These are phyloP conservation scores for Trifolium fragiferum DNA, from an alignment of 306 rosid genomes.

Conservation along the genomic window DNA sequence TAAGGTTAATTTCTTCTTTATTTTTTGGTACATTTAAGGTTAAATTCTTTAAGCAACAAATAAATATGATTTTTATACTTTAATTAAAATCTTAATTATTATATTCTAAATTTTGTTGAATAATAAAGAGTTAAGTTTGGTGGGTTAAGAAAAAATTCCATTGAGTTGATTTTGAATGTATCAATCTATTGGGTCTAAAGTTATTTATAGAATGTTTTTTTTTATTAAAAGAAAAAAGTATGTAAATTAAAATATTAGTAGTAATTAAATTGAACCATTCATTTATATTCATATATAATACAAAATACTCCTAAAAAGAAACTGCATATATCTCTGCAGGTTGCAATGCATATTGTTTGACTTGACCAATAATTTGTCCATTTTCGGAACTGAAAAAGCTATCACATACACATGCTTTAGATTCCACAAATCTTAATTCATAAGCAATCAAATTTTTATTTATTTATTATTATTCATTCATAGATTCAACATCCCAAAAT, in stretches of 20 bases:
- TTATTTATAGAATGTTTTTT: background rate
- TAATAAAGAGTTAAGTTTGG: too few relatives aligned
- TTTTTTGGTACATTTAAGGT: too few relatives aligned
- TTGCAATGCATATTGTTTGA: conserved; percentile 51
- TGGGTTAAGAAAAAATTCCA: too few relatives aligned
- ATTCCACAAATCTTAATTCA: conserved; percentile 6
- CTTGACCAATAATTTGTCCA: conserved; percentile 58
- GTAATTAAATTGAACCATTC: too few relatives aligned
- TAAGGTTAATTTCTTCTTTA: too few relatives aligned
- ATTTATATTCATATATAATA: background rate
- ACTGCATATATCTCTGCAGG: conserved; percentile 44
- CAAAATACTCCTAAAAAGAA: background rate
- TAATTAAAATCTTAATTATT: too few relatives aligned
- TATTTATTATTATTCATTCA: conserved; percentile 10
- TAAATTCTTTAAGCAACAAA: too few relatives aligned
- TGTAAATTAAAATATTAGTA: too few relatives aligned
- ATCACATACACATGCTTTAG: conserved; percentile 33
- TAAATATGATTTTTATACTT: too few relatives aligned
- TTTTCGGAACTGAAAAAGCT: conserved; percentile 48
- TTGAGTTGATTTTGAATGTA: background rate
- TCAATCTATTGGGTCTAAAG: background rate
- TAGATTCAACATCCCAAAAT: background rate
- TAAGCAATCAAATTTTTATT: background rate
- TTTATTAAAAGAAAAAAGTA: too few relatives aligned
- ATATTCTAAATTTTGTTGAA: too few relatives aligned